Base-by-base conservation (phyloP, 2,329 filamentous ascomycete genomes). In the Colletotrichum scovillei region DNA sequence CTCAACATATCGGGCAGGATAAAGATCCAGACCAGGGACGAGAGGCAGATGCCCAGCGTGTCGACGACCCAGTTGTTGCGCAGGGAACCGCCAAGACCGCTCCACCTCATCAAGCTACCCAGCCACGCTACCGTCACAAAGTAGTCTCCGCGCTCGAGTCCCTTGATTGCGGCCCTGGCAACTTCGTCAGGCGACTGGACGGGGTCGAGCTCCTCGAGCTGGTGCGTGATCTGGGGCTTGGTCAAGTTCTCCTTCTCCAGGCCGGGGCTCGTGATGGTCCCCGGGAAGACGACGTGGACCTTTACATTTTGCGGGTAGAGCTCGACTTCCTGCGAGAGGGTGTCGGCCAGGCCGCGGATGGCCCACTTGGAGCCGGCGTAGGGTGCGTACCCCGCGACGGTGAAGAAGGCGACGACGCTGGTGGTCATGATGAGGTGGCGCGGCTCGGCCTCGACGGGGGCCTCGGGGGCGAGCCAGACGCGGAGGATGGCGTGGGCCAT, bases 381-480 rank as follows among this genome's bases (percentile, higher is more conserved):
- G 0, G 94, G 89, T 0, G 88, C 88, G 82, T 99, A 99, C 30
- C 97, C 97, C 14, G 92, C 90, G 42, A 98, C 82, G 14, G 94
- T 90, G 78, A 93, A 92, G 78, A 98, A 93, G 1, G 93, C 93
- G 22, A 92, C 84, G 6, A 92, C 89, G 26, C 93, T 97, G 19
- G 92, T 92, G 0, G 97, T 98, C 83, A 98, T 94, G 80, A 99
- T 91, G 75, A 99, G 88, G 82, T 98, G 96, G 67, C 92, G 90
- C 11, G 92, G 86, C 75, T 88, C 84, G 5, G 83, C 78, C 62
- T 86, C 82, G 46, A 86, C 78, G 9, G 86, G 81, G 5, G 82
- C 82, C 11, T 82, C 82, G 14, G 87, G 86, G 4, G 84, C 83
- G 57, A 95, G 89, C 96, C 96, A 98, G 73, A 90, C 88, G 64